Base-by-base conservation (phyloP, 164 flowering plant species). In the Chimonanthus praecox region DNA sequence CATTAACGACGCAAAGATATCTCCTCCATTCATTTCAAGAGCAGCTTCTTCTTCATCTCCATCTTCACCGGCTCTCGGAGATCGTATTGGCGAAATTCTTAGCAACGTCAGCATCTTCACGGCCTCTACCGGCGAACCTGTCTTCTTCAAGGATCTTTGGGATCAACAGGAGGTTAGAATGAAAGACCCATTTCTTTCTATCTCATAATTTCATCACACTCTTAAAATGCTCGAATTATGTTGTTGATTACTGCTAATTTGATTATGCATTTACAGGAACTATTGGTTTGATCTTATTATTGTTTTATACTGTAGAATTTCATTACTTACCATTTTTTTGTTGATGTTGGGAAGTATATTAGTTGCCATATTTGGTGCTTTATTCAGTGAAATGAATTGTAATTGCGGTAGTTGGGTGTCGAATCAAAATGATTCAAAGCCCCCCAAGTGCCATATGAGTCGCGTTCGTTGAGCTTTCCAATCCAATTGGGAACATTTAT, bases 131-230 rank as follows among this genome's bases (percentile, higher is more conserved):
- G 94, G 95, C 7, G 79, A 81, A 70, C 74, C 90, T 44, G 89
- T 92, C 73, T 11, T 73, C 82, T 85, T 94, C 77, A 82, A 83
- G 79, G 88, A 92, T 68, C 89, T 94, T 15, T 94, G 94, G 97
- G 93, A 90, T 76, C 91, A 87, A 72, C 72, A 85, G 45, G 89
- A 94, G 90, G 98, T 91, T 49, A 16, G 13, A 65, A 15, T 3
- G 33, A 16, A 10, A 43, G 48, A 10, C 16, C 49, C 18, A 3
- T 21, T 21, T 49, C 10, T 49, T 10, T 18, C 49, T 46, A 10
- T 10, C 33, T 5, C 51, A 18, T 2, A 10, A 4, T 4, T 68
- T 48, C 44, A 16, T 15, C 67, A n/a, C 8, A 11, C 33, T 64
- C 9, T 20, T 20, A n/a, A 5, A 60, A 10, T 73, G 16, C 2